These are phyloP conservation scores for Xylaria sp. DNA, from an alignment of 2,329 filamentous ascomycete species.

Conservation along the genomic window DNA sequence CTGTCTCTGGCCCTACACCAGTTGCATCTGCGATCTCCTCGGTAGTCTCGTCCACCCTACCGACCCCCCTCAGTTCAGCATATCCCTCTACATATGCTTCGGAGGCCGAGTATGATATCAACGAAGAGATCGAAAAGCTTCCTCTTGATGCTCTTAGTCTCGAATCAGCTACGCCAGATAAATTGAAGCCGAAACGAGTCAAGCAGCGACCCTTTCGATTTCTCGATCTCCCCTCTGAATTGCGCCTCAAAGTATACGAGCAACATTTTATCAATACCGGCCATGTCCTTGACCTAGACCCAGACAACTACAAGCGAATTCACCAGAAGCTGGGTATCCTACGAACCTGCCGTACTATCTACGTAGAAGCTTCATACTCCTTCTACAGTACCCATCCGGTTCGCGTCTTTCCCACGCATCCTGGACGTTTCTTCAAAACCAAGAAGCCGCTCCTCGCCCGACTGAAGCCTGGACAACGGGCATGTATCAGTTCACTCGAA, in stretches of 20 bases:
- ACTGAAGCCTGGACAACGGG: slow-evolving; percentile 68
- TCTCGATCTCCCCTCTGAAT: slow-evolving; percentile 73
- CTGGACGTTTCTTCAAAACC: slow-evolving; percentile 75
- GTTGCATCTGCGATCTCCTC: slow-evolving; percentile 26
- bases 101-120: slow-evolving; percentile 52
- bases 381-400: slow-evolving; percentile 73
- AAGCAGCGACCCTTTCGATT: slow-evolving; percentile 68
- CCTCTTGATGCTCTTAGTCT: slow-evolving; percentile 58
- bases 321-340: slow-evolving; percentile 69
- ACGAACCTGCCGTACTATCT: slow-evolving; percentile 68
- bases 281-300: slow-evolving; percentile 72
- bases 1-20: slow-evolving; percentile 45
- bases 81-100: slow-evolving; percentile 52
- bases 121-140: slow-evolving; percentile 55
- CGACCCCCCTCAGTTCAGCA: slow-evolving; percentile 53
- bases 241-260: slow-evolving; percentile 75
- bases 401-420: slow-evolving; percentile 73
- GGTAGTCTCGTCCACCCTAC: slow-evolving; percentile 47
- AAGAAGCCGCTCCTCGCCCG: slow-evolving; percentile 77
- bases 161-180: slow-evolving; percentile 46
- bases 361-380: slow-evolving; percentile 70
- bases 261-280: slow-evolving; percentile 67
- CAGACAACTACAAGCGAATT: slow-evolving; percentile 70
- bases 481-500: slow-evolving; percentile 71
- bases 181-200: slow-evolving; percentile 47